Evolutionary conservation across 495 filamentous ascomycete genomes (phyloP), one percentile per base, ranked within the genome.

Genomic region (Bacidia rubella): DNA sequence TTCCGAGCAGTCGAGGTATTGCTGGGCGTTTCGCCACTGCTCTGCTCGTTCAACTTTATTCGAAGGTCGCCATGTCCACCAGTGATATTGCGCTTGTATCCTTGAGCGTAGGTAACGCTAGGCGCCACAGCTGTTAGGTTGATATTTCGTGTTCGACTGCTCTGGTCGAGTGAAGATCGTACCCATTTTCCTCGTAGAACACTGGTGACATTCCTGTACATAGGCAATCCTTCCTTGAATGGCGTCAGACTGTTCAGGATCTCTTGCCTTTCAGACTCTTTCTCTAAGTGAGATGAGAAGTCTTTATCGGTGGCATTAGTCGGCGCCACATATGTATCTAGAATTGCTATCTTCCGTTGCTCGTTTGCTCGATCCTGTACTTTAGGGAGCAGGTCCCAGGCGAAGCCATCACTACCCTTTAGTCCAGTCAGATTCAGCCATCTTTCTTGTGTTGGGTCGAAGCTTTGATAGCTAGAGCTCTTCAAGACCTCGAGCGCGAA

Each of bases 201-300:
- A 0, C 89, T 86, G 5, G 87, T 90, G 25, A 83, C 75, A 67
- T 95, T 95, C 60, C 79, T 76, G 72, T 90, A 95, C 12, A 87
- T 63, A 0, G 77, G 71, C 5, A 72, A 62, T 63, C 60, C 68
- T 49, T 70, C 63, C 49, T 61, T 66, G 56, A 59, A 71, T 44
- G 68, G 66, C 61, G 67, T 70, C 60, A 65, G 61, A 15, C 62
- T 63, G 54, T 63, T 70, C 58, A 60, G 63, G 53, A 55, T 68
- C 60, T 69, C 74, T 57, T 62, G 63, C 9, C 12, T 7, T 5
- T 17, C 17, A 9, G 41, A 44, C 7, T 22, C 7, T 20, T 5
- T 15, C 29, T 35, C 29, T 35, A 15, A 5, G 7, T 5, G 5
- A 35, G 15, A 15, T 7, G 29, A 5, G 63, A 52, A 68, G 67